Base-by-base conservation (phyloP, 2,329 filamentous ascomycete species). In the Aureobasidium sp. region DNA sequence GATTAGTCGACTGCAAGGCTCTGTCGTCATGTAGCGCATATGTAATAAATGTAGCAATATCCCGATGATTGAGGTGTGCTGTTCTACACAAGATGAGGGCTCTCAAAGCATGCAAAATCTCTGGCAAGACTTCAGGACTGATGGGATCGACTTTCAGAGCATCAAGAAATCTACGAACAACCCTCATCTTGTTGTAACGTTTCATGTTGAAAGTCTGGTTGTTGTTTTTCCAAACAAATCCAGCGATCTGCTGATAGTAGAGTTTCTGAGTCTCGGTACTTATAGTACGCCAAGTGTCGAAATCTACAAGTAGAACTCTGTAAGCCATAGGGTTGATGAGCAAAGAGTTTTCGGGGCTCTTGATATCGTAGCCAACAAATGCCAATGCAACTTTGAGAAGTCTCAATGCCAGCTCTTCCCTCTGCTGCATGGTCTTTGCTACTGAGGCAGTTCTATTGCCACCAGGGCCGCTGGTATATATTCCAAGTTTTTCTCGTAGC, bases 311-410 rank as follows among this genome's bases (percentile, higher is more conserved):
- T 19, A 99, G 79, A 37, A 96, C 87, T 49, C 94, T 87, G 74
- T 97, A 99, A 4, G 93, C 94, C 64, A 99, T 81, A 0, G 94
- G 93, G 68, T 99, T 99, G 67, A 96, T 89, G 71, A 99, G 95
- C 68, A 97, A 90, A 1, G 93, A 97, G 62, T 93, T 87, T 62
- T 91, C 85, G 0, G 91, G 90, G 37, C 86, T 81, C n/a, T 83
- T 78, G 66, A 88, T 86, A 64, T 92, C 87, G 73, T 96, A 97
- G 3, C 94, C 94, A 63, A 97, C 86, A 72, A 97, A 99, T 8
- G 83, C 82, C 19, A 99, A 81, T 4, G 96, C 85, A 27, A 93
- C 78, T 62, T 85, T 86, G 6, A 99, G 80, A 9, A 97, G 78
- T 65, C 88, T 75, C 56, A 78, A 72, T 17, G 81, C 77, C 50